Evolutionary conservation across 345 rosid genomes (phyloP).

Genomic region (Moricandia moricandioides): DNA sequence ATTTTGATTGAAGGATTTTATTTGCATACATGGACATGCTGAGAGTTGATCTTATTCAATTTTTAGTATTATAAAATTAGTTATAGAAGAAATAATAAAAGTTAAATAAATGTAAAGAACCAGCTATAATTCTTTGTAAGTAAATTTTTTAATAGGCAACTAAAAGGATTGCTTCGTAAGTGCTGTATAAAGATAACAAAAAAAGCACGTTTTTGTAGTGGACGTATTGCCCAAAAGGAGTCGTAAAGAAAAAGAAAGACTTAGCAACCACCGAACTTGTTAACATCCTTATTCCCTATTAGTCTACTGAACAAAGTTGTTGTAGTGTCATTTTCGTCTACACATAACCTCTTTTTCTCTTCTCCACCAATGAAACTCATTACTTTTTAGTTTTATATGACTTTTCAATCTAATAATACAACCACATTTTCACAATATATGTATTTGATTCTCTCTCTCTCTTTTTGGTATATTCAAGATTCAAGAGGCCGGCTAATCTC

Average conservation of each 20-base stretch:
- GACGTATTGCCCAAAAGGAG: not conserved
- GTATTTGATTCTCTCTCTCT: not conserved
- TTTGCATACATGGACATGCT: no score
- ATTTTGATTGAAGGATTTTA: no score
- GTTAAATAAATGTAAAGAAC: no score
- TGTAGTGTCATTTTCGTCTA: not conserved
- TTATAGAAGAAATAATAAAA: no score
- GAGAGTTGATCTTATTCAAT: no score
- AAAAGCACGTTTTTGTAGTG: not conserved
- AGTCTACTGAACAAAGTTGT: not conserved
- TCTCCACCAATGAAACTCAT: conserved; percentile 1
- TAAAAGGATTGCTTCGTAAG: not conserved
- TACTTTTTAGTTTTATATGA: not conserved
- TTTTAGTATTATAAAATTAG: no score
- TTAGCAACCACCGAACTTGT: not conserved
- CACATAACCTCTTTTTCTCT: not conserved
- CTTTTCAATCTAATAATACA: not conserved
- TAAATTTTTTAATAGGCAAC: not conserved
- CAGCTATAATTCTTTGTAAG: no score
- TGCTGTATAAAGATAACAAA: not conserved
- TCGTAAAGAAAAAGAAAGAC: conserved; percentile 7
- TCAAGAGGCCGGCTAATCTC: not conserved
- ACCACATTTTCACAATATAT: not conserved
- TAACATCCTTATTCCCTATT: not conserved
- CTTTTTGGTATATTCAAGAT: not conserved